Percentiles rank a stretch among this genome's conserved stretches.
Conservation (phyloP, 148 eudicot genomes). For the Nepenthes mirabilis region DNA sequence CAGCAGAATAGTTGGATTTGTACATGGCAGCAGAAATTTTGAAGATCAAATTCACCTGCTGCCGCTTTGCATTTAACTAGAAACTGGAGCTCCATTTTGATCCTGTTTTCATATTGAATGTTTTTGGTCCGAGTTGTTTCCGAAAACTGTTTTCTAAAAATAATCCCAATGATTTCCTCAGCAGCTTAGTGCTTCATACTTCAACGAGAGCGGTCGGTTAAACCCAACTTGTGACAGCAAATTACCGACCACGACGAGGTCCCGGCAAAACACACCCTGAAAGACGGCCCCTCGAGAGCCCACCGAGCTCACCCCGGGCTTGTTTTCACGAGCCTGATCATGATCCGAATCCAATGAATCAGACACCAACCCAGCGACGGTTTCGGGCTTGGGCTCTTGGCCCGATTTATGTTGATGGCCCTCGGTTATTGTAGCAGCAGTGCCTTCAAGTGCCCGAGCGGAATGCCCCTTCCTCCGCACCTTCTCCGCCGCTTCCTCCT, state of each 20-base stretch:
- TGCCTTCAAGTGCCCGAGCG: conserved; percentile 33
- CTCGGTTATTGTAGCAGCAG: conserved; percentile 8
- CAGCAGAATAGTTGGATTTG: too few relatives aligned
- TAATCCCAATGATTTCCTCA: conserved; percentile 4
- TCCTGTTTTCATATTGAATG: too few relatives aligned
- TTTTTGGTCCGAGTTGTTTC: neutral
- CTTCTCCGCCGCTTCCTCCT: conserved; percentile 50
- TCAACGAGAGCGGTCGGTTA: conserved; percentile 62
- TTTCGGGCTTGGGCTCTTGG: neutral
- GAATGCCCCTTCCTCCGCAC: conserved; percentile 35
- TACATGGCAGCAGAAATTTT: too few relatives aligned
- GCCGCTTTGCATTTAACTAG: too few relatives aligned
- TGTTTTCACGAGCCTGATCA: neutral
- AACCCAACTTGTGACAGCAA: conserved; percentile 73
- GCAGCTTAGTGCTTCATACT: conserved; percentile 85
- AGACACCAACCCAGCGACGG: neutral
- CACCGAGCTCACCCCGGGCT: neutral
- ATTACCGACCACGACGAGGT: conserved; percentile 67
- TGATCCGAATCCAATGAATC: neutral
- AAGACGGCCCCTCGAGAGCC: conserved; percentile 11
- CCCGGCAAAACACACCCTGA: conserved; percentile 91
- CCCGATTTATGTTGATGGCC: conserved; percentile 6
- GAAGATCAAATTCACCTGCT: too few relatives aligned
- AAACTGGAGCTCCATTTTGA: too few relatives aligned
- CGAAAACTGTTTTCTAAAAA: neutral